Base-by-base conservation (phyloP, 192 early-diverging fungal genomes). In the Entophlyctis helioformis region DNA sequence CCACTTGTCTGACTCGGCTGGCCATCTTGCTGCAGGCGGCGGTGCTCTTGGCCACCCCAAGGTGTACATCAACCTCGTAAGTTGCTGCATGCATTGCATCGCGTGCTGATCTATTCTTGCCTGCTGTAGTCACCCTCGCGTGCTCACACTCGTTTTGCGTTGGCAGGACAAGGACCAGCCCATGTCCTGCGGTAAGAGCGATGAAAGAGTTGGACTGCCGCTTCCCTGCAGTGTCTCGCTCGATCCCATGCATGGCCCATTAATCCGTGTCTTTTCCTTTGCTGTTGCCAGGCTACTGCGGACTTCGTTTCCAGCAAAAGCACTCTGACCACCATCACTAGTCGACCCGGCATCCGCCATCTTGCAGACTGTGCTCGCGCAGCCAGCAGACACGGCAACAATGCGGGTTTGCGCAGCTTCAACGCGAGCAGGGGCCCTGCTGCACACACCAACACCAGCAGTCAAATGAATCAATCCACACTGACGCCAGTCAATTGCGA, bases 11-110 rank as follows among this genome's bases (percentile, higher is more conserved):
- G 32, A 15, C 23, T 2, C 27, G 20, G 13, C 16, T 33, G 15
- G 9, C 26, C 27, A 16, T 32, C 18, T 7, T 10, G 13, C n/a
- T 32, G 10, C 43, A 83, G 81, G 74, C 39, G 90, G 82, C 38
- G 92, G 90, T 48, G 60, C 87, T 32, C 69, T 96, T 25, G 92
- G 92, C 26, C 92, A 96, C 54, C 92, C 92, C 19, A 84, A 83
- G 54, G 85, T 96, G 20, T 96, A 83, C 67, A 86, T 96, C 56
- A 93, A 93, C 63, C 75, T 96, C 57, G 83, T 82, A 69, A 39
- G 31, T 40, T n/a, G n/a, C n/a, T n/a, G n/a, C n/a, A n/a, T n/a
- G n/a, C n/a, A n/a, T n/a, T n/a, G n/a, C n/a, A n/a, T n/a, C n/a
- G n/a, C n/a, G n/a, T n/a, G n/a, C n/a, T n/a, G n/a, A n/a, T n/a